Percentiles rank a stretch among this genome's conserved stretches.
These are phyloP conservation scores for Apiospora malaysiana DNA, from an alignment of 2,329 filamentous ascomycete genomes.

Conservation along the genomic window DNA sequence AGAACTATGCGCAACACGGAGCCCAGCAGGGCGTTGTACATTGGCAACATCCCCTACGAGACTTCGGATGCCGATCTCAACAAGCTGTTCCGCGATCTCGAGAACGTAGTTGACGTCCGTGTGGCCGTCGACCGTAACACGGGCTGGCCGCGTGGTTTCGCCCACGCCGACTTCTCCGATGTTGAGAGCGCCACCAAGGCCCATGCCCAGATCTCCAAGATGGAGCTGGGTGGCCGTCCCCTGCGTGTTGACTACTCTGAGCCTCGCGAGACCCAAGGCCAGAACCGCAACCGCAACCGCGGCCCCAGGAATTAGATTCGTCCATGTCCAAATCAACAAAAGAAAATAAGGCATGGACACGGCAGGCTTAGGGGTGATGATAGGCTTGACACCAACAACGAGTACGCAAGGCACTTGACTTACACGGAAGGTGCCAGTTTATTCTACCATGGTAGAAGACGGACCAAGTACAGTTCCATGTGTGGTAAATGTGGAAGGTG, in stretches of 20 bases:
- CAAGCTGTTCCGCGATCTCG: conserved; percentile 73
- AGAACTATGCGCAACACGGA: conserved; percentile 24
- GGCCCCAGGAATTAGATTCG: not conserved
- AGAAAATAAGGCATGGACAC: not conserved
- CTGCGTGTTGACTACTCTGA: conserved; percentile 70
- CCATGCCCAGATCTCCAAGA: conserved; percentile 58
- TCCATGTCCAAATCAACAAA: not conserved
- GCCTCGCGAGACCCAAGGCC: conserved; percentile 4
- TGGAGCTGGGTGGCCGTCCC: conserved; percentile 68
- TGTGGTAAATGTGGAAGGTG: not conserved
- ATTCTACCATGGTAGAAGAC: not conserved
- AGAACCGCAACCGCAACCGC: not conserved
- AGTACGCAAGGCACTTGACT: not conserved
- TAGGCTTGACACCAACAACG: not conserved
- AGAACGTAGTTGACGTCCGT: conserved; percentile 75
- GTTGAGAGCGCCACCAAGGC: conserved; percentile 68
- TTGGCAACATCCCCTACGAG: conserved; percentile 87
- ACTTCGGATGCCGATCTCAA: conserved; percentile 85
- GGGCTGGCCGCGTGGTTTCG: conserved; percentile 82
- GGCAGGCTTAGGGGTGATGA: not conserved
- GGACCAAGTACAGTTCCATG: not conserved
- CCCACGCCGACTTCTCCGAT: conserved; percentile 80
- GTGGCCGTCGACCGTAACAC: conserved; percentile 83
- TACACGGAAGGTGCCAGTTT: not conserved
- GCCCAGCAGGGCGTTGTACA: conserved; percentile 73